Base-by-base conservation (phyloP, 2,329 filamentous ascomycete species). In the Venturia pyrina region DNA sequence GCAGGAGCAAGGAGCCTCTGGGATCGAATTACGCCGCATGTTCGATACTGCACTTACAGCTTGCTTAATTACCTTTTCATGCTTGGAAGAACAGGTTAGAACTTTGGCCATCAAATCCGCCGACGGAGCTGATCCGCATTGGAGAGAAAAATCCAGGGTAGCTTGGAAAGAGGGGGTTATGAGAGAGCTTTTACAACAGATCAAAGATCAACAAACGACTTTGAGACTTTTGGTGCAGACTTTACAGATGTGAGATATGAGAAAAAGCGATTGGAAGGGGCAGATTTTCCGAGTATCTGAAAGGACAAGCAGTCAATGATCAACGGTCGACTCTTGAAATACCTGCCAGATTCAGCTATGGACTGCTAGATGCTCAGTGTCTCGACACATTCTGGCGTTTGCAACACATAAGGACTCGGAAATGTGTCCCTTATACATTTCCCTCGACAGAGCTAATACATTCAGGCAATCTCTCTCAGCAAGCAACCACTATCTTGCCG, bases 61-160 rank as follows among this genome's bases (percentile, higher is more conserved):
- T 43, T 57, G 48, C 24, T 50, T 65, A 34, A 61, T 65, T n/a
- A 61, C 63, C 32, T 65, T 59, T 41, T 44, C 48, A 24, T 65
- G 63, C 34, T 15, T 65, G 34, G 63, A 61, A 48, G 48, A 65
- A 32, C 50, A 65, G 43, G 63, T 65, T n/a, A 59, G 40, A 34
- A 40, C 28, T 21, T 50, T 65, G 32, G 53, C 63, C 43, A 60
- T 43, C 32, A 44, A 43, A 44, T 37, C 63, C 11, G 32, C 17
- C 5, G 34, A 34, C 21, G 46, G 6, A 28, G n/a, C 62, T 19
- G 62, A 53, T 32, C 24, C 62, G 17, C 37, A 53, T 5, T 53
- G 44, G 44, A 64, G 44, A 24, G 46, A 40, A 11, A 53, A 15
- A 40, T 37, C 48, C 32, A 64, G 48, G 46, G 17, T 17, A 37